Evolutionary conservation across 1,139 yeast species (phyloP), one percentile per base, ranked within the genome.

Genomic region (Keqinozyma sinolaborantium): DNA sequence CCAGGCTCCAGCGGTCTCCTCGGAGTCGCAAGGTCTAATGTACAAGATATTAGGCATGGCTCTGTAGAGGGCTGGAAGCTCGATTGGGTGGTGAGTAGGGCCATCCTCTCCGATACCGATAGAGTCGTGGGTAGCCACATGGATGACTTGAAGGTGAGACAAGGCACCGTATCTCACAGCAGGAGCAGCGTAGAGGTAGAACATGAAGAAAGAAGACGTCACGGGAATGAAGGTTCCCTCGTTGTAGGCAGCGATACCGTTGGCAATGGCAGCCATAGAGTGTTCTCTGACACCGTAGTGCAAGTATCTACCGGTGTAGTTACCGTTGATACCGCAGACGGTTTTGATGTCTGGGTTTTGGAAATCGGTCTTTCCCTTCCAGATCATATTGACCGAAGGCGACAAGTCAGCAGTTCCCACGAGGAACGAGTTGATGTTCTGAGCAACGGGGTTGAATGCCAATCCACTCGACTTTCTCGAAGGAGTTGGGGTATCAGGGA

Each of bases 101-200:
- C 68, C 68, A 44, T 61, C 64, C 42, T 60, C 64, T 23, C 68
- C 68, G 23, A 49, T 53, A 30, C 63, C 65, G 33, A 61, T 54
- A 12, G 67, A 60, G 33, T 62, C 68, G 32, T 61, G 68, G 4
- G 67, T 60, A 14, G 63, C 68, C 11, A 61, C 60, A 40, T 58
- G 63, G 29, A 60, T 54, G 2, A 52, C 58, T 33, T 56, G 56
- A 14, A 59, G 43, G 9, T 51, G 35, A 15, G 51, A 45, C 21
- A 62, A 41, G 1, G 68, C 62, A 15, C 60, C 60, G 45, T 54
- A 53, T 37, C 67, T 48, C 13, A 60, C 61, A 6, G 58, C 64
- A 16, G 64, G 58, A 2, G 66, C 62, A 16, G 64, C 60, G 39
- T 61, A 60, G 25, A 60, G 42, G 38, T 58, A 59, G 37, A 60